Evolutionary conservation across 164 flowering plant species (phyloP).

Genomic region (Vitis labrusca): DNA sequence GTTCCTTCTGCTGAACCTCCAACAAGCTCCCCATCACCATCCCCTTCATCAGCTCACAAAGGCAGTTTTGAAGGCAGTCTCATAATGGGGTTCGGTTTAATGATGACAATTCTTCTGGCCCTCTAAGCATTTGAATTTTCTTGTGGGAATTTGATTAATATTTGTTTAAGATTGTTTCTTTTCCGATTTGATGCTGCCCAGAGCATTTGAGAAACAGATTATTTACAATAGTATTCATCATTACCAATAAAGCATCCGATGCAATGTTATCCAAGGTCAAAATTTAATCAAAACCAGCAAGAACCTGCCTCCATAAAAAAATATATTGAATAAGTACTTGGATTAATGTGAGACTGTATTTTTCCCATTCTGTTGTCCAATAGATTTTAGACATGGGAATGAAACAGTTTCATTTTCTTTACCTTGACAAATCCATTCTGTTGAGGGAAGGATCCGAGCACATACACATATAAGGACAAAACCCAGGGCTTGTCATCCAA

Average conservation of each 20-base stretch:
- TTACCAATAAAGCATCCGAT: background rate
- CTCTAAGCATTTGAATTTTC: conserved; percentile 1
- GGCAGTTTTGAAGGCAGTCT: background rate
- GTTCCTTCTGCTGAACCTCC: conserved; percentile 6
- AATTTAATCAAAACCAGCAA: background rate
- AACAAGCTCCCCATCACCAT: background rate
- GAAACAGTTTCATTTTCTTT: no score
- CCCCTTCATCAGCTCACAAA: conserved; percentile 23
- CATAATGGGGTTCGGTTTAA: conserved; percentile 17
- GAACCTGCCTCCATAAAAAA: background rate
- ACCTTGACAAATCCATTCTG: no score
- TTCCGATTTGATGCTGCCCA: background rate
- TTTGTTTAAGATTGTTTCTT: background rate
- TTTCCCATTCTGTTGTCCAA: no score
- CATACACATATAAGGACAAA: background rate
- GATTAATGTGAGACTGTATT: no score
- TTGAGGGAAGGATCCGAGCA: no score
- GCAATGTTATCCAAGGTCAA: background rate
- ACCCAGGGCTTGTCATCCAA: background rate
- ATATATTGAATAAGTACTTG: background rate
- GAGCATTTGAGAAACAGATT: background rate
- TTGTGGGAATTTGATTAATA: background rate
- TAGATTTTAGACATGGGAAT: no score
- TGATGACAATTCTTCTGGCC: conserved; percentile 18
- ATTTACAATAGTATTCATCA: background rate